Evolutionary conservation across 345 rosid genomes (phyloP).

Genomic region (Populus euphratica): DNA sequence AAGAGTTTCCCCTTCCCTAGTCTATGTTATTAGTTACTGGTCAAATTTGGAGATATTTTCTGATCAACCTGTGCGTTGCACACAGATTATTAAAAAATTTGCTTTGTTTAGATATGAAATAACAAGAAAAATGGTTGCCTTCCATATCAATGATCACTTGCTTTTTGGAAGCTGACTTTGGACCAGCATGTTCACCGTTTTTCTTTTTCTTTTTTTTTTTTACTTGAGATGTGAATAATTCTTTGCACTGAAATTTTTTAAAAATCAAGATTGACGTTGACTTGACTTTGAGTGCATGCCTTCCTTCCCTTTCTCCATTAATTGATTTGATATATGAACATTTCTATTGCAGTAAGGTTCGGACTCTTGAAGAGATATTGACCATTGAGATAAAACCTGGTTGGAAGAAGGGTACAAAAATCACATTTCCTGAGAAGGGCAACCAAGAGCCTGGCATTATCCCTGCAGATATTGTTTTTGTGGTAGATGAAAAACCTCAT

Average conservation of each 20-base stretch:
- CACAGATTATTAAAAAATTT: background rate
- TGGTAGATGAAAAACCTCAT: constrained; percentile 88
- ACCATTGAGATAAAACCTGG: constrained; percentile 88
- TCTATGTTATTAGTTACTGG: background rate
- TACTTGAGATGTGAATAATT: too few relatives aligned
- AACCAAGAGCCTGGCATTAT: constrained; percentile 74
- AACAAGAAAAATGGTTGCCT: background rate
- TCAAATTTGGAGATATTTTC: background rate
- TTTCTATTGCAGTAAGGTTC: constrained; percentile 49
- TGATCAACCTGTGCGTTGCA: background rate
- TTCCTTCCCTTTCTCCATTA: background rate
- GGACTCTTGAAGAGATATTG: constrained; percentile 65
- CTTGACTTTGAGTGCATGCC: background rate
- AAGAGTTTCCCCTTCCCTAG: background rate
- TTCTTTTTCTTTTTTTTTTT: too few relatives aligned
- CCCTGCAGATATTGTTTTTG: constrained; percentile 74
- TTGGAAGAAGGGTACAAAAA: constrained; percentile 96
- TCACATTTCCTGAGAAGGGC: constrained; percentile 85
- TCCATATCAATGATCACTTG: too few relatives aligned
- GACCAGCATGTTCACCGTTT: too few relatives aligned
- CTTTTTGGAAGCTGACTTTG: too few relatives aligned
- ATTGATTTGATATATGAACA: constrained; percentile 15
- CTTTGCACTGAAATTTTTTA: background rate
- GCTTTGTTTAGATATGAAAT: background rate
- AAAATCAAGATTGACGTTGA: background rate